These are phyloP conservation scores for Penicillium subrubescens DNA, from an alignment of 495 filamentous ascomycete genomes.

Conservation along the genomic window DNA sequence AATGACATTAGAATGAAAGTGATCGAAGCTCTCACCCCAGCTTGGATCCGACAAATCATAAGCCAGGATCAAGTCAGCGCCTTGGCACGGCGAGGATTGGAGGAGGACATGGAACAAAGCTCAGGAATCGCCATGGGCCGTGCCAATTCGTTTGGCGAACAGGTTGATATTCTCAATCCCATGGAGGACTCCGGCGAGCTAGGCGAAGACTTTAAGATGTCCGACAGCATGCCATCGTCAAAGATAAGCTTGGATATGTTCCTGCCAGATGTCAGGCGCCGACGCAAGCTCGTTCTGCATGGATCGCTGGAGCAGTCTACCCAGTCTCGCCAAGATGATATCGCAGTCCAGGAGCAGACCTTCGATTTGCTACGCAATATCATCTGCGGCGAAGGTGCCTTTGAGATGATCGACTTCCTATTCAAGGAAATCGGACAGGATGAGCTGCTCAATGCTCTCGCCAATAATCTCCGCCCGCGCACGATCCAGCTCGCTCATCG, in stretches of 20 bases:
- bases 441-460: constrained; percentile 73
- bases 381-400: constrained; percentile 66
- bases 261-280: constrained; percentile 41
- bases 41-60: constrained; percentile 79
- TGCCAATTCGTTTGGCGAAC: constrained; percentile 66
- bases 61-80: constrained; percentile 46
- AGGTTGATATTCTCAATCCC: constrained; percentile 66
- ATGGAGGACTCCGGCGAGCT: constrained; percentile 55
- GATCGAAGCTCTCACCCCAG: constrained; percentile 72
- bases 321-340: constrained; percentile 71
- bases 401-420: constrained; percentile 84
- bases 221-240: constrained; percentile 48
- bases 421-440: constrained; percentile 74
- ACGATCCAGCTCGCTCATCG: constrained; percentile 43
- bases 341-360: constrained; percentile 86
- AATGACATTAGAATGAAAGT: constrained; percentile 72
- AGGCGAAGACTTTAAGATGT: constrained; percentile 69
- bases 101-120: constrained; percentile 41
- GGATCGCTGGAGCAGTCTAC: constrained; percentile 50
- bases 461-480: constrained; percentile 67
- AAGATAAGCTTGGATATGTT: constrained; percentile 47
- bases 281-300: constrained; percentile 49
- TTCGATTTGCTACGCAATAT: constrained; percentile 87
- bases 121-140: constrained; percentile 55
- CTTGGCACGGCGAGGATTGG: constrained; percentile 35